Evolutionary conservation across 129 eudicot species (phyloP), one percentile per base, ranked within the genome.

Genomic region (Pseudognaphalium luteoalbum): DNA sequence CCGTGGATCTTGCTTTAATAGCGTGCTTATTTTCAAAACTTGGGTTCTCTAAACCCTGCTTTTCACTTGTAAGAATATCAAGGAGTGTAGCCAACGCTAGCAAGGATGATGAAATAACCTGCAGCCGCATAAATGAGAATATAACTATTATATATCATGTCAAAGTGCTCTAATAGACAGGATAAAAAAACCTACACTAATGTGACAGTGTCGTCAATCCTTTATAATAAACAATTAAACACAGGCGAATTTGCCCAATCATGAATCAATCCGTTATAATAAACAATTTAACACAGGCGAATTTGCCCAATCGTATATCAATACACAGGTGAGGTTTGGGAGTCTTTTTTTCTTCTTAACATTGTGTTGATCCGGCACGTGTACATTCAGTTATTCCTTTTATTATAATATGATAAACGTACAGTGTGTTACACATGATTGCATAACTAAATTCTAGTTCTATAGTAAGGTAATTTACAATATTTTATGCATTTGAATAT

Each of bases 101-200:
- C 68, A 94, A 83, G 62, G 99, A 89, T 64, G 97, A 87, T 68
- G 93, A 94, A 77, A 91, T 81, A 77, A 91, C 99, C 97, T 94
- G 88, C 66, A 78, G 75, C 70, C 66, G 72, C 62, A 66, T 60
- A 25, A 35, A 57, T 57, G 28, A 57, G 20, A n/a, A 6, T 57
- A 21, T 57, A 5, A 19, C 7, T 57, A 21, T 17, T 17, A 57
- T 19, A 57, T 57, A 61, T 61, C 9, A 8, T 28, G 37, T 61
- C 37, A 4, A 12, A 44, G 62, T 9, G 47, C 47, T 39, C 47
- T 39, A 39, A 39, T 39, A 9, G 47, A 39, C 47, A 39, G 12
- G 47, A 39, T 9, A 39, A 39, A 12, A 39, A 12, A 39, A 39
- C 29, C 11, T 15, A 57, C 19, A 29, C 62, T 57, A 57, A 19